Conservation (phyloP, 306 rosid genomes). For the Albizia julibrissin region DNA sequence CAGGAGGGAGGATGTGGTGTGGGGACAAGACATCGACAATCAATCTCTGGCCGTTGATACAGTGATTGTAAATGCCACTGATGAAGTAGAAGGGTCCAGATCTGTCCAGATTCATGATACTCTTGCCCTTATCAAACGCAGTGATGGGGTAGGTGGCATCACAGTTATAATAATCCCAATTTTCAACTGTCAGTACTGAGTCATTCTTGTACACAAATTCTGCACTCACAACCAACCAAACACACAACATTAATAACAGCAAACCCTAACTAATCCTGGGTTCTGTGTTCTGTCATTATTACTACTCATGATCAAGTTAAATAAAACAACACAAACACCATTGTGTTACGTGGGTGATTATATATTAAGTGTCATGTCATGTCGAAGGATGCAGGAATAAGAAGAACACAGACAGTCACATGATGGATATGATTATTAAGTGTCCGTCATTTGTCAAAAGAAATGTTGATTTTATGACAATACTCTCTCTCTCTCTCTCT, state of each 20-base stretch:
- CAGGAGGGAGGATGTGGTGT: conserved; percentile 26
- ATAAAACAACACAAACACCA: neutral
- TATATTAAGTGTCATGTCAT: neutral
- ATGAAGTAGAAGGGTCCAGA: conserved; percentile 76
- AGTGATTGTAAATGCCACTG: conserved; percentile 63
- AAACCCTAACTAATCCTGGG: neutral
- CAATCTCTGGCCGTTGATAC: conserved; percentile 68
- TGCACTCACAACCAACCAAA: conserved; percentile 16
- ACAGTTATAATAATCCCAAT: conserved; percentile 71
- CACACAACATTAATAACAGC: neutral
- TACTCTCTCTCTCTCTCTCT: neutral
- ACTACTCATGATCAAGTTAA: neutral
- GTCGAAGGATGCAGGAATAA: neutral
- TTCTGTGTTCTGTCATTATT: neutral
- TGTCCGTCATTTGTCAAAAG: neutral
- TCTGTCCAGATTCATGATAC: conserved; percentile 59
- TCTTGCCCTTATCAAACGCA: conserved; percentile 66
- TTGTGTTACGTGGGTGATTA: neutral
- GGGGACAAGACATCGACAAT: conserved; percentile 70
- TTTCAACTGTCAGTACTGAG: conserved; percentile 72
- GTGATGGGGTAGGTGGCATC: conserved; percentile 57
- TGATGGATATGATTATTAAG: neutral
- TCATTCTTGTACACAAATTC: conserved; percentile 82
- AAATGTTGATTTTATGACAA: neutral
- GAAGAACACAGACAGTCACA: neutral